Evolutionary conservation across 2,329 filamentous ascomycete genomes (phyloP).

Genomic region (Ophiocordyceps camponoti-rufipedis): DNA sequence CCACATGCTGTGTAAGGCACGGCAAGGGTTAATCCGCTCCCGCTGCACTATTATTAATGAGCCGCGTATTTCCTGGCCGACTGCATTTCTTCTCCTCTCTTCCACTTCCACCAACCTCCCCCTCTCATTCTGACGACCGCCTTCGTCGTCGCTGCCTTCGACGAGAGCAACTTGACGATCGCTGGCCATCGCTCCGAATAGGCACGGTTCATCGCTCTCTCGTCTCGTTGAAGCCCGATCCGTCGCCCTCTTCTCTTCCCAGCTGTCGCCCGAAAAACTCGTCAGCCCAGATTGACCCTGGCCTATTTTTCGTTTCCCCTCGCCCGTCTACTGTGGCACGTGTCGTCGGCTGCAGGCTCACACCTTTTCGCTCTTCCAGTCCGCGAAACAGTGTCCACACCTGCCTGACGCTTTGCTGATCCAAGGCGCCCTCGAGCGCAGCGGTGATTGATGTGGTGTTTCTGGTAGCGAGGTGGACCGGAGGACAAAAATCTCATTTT

Average conservation of each 20-base stretch:
- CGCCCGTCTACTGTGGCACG: too few species aligned
- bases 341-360: not conserved
- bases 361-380: not conserved
- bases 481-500: constrained; percentile 12
- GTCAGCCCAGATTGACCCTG: too few species aligned
- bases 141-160: not conserved
- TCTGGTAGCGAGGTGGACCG: constrained; percentile 18
- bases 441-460: constrained; percentile 10
- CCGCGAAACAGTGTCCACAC: not conserved
- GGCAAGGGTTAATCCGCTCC: not conserved
- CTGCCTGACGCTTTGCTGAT: not conserved
- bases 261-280: too few species aligned
- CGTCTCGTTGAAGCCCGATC: not conserved
- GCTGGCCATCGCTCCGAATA: not conserved
- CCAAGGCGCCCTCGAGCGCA: not conserved
- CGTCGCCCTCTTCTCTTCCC: not conserved
- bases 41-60: constrained; percentile 1
- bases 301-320: too few species aligned
- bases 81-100: not conserved
- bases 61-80: not conserved
- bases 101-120: constrained; percentile 1
- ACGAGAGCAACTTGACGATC: not conserved
- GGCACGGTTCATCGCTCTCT: not conserved
- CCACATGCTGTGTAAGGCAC: not conserved
- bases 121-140: not conserved